phyloP scores from a whole-genome alignment of 176 grass and related monocot species.

The Zoysia japonica region DNA sequence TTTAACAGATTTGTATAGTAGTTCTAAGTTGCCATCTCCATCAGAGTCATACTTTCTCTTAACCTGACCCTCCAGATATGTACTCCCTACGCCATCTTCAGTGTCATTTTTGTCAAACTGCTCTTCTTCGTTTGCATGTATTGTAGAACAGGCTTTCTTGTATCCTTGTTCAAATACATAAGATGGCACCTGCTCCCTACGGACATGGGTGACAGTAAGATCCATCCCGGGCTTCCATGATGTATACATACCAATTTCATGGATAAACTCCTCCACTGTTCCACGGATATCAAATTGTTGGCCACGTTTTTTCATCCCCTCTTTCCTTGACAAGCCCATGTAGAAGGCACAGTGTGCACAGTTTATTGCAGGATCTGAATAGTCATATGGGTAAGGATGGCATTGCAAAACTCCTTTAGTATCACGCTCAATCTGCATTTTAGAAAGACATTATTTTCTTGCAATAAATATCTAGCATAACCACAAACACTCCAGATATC shows the following conservation, averaged over 20 bases:
- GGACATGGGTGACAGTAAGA: constrained; percentile 80
- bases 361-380: constrained; percentile 61
- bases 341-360: constrained; percentile 87
- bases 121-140: constrained; percentile 49
- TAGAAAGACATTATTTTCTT: constrained; percentile 28
- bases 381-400: constrained; percentile 92
- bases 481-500: constrained; percentile 1
- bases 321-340: constrained; percentile 93
- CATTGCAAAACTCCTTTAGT: constrained; percentile 83
- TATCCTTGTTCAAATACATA: constrained; percentile 89
- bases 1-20: constrained; percentile 39
- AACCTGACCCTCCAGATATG: constrained; percentile 25
- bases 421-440: constrained; percentile 89
- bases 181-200: constrained; percentile 64
- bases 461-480: constrained; percentile 7
- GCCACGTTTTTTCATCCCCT: constrained; percentile 61
- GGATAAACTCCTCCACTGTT: constrained; percentile 90
- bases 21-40: constrained; percentile 33
- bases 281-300: constrained; percentile 93
- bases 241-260: constrained; percentile 75
- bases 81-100: constrained; percentile 37
- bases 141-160: constrained; percentile 52
- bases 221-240: constrained; percentile 89
- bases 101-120: constrained; percentile 48
- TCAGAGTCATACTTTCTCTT: constrained; percentile 53